Base-by-base conservation (phyloP, 2,329 filamentous ascomycete genomes). In the Pyrenochaeta sp. region DNA sequence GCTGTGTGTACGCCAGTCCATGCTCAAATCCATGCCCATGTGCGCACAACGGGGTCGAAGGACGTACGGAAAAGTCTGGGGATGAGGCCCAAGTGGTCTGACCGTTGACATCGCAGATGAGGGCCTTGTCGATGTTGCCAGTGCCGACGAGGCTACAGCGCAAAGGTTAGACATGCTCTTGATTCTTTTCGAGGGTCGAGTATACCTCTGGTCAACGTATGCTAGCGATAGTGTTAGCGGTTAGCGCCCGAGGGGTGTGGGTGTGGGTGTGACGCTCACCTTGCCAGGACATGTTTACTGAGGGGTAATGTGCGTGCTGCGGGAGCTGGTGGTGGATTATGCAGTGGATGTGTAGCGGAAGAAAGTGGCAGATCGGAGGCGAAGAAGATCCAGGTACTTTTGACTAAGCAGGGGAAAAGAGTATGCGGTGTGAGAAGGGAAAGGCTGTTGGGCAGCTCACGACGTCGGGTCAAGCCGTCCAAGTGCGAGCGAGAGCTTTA, bases 51-150 rank as follows among this genome's bases (percentile, higher is more conserved):
- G 24, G 32, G 45, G 22, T 34, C 58, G 43, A 47, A 8, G 58
- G 58, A 76, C 81, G 78, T 89, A 97, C 92, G 76, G 84, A 82
- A 83, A 97, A 96, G 68, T 84, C 95, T 89, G 63, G 91, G 93
- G 77, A 97, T 90, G 84, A 96, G 90, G 67, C 95, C 77, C 78
- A 97, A 62, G 97, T 73, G 58, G 81, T 79, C 71, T 80, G 79
- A 72, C 80, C 80, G 54, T 75, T 72, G 61, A 72, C 77, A 73
- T 82, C 82, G 65, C 82, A 82, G 70, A 84, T 83, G 65, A 82
- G 77, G 63, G 82, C 81, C 72, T 83, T 83, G 73, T 79, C 77
- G 68, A 79, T 72, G 68, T 78, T 77, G 69, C 76, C 76, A 58
- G 74, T 75, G 76, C 77, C 77, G 58, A 79, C 72, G 66, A 79